phyloP scores from a whole-genome alignment of 2,329 filamentous ascomycete genomes.

The Pseudogymnoascus verrucosus region DNA sequence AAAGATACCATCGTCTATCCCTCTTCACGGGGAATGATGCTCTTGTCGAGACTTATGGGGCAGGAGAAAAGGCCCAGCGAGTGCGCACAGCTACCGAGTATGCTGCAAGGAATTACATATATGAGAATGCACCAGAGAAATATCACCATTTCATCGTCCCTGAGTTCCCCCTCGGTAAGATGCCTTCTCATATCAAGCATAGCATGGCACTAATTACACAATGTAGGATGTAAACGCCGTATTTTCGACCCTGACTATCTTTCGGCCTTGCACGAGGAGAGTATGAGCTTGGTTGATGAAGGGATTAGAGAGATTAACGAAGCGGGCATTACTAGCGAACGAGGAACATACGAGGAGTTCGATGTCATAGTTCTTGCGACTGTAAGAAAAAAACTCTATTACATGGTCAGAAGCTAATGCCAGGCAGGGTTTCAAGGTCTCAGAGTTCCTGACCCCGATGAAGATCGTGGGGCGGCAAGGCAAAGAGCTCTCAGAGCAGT shows the following conservation, averaged over 20 bases:
- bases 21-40: slow-evolving; percentile 19
- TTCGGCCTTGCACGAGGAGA: slow-evolving; percentile 12
- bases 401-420: not conserved
- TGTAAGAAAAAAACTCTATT: slow-evolving; percentile 12
- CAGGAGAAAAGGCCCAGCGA: slow-evolving; percentile 14
- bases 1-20: slow-evolving; percentile 17
- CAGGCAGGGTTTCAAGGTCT: slow-evolving; percentile 25
- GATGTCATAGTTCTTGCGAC: slow-evolving; percentile 16
- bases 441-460: slow-evolving; percentile 30
- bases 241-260: slow-evolving; percentile 28
- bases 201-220: not conserved
- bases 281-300: slow-evolving; percentile 11
- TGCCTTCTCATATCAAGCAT: not conserved
- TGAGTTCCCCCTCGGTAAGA: slow-evolving; percentile 11
- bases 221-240: slow-evolving; percentile 25
- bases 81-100: slow-evolving; percentile 2
- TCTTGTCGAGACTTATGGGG: slow-evolving; percentile 17
- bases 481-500: slow-evolving; percentile 24
- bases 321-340: slow-evolving; percentile 11
- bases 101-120: not conserved
- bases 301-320: slow-evolving; percentile 12
- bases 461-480: slow-evolving; percentile 21
- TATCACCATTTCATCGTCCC: slow-evolving; percentile 11
- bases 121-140: slow-evolving; percentile 1
- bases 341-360: slow-evolving; percentile 11